Conservation (phyloP, 1,284 basidiomycete species). For the Fomitopsis palustris region DNA sequence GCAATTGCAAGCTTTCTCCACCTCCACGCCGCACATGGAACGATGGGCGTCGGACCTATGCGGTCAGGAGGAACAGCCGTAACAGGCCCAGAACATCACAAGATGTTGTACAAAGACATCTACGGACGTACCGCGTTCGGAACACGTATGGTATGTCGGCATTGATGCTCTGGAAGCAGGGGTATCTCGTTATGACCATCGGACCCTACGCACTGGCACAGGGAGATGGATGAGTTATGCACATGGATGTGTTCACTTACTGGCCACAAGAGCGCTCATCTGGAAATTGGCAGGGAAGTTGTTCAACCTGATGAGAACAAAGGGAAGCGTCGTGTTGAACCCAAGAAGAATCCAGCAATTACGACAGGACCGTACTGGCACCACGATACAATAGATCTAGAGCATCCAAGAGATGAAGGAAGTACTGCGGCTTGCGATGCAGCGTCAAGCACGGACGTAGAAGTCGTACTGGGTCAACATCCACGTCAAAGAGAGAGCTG, state of each 20-base stretch:
- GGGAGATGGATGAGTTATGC: not conserved
- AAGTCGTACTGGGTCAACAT: conserved; percentile 77
- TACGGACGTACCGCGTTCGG: not conserved
- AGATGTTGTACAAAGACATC: not conserved
- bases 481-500: conserved; percentile 74
- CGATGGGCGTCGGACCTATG: not conserved
- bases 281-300: not conserved
- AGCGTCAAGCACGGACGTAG: conserved; percentile 46
- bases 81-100: not conserved
- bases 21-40: not conserved
- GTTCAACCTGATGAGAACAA: not conserved
- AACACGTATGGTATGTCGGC: not conserved
- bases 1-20: not conserved
- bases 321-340: not conserved
- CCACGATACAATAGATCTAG: not conserved
- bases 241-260: too few relatives aligned
- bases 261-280: too few relatives aligned
- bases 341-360: not conserved
- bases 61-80: not conserved
- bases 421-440: not conserved
- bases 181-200: not conserved
- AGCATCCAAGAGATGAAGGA: not conserved
- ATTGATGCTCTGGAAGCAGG: not conserved
- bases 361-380: not conserved
- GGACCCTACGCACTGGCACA: not conserved